These are phyloP conservation scores for Debaryomyces coudertii DNA, from an alignment of 1,139 yeast genomes.

Conservation along the genomic window DNA sequence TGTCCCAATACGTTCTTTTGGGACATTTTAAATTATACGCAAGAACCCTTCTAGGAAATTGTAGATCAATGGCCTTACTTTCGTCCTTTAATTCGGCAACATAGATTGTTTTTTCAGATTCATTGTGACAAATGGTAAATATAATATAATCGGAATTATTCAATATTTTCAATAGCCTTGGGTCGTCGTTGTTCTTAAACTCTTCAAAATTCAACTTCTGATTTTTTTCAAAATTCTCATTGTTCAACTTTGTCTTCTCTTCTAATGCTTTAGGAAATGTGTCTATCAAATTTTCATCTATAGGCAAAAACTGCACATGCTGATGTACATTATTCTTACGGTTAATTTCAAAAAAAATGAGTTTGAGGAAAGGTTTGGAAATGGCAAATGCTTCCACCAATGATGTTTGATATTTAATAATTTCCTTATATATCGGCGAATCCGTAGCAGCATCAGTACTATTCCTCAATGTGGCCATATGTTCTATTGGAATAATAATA, in stretches of 20 bases:
- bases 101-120: slow-evolving; percentile 20
- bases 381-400: slow-evolving; percentile 48
- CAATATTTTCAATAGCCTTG: slow-evolving; percentile 26
- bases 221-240: slow-evolving; percentile 49
- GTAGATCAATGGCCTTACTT: slow-evolving; percentile 56
- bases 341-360: slow-evolving; percentile 65
- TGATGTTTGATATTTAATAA: slow-evolving; percentile 43
- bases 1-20: slow-evolving; percentile 72
- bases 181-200: slow-evolving; percentile 27
- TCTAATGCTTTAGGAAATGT: slow-evolving; percentile 39
- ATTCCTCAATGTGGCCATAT: slow-evolving; percentile 51
- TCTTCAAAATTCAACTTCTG: slow-evolving; percentile 45
- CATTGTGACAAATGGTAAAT: slow-evolving; percentile 34
- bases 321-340: slow-evolving; percentile 61
- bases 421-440: slow-evolving; percentile 29
- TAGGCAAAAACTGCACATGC: slow-evolving; percentile 67
- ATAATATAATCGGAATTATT: slow-evolving; percentile 44
- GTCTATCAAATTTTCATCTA: slow-evolving; percentile 44
- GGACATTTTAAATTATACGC: slow-evolving; percentile 62
- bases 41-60: slow-evolving; percentile 76
- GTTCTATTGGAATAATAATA: slow-evolving; percentile 80
- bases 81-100: slow-evolving; percentile 29
- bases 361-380: slow-evolving; percentile 38
- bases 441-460: slow-evolving; percentile 20
- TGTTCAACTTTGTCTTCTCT: slow-evolving; percentile 50